Conservation (phyloP, 768 basidiomycete genomes). For the Asterophora parasitica region DNA sequence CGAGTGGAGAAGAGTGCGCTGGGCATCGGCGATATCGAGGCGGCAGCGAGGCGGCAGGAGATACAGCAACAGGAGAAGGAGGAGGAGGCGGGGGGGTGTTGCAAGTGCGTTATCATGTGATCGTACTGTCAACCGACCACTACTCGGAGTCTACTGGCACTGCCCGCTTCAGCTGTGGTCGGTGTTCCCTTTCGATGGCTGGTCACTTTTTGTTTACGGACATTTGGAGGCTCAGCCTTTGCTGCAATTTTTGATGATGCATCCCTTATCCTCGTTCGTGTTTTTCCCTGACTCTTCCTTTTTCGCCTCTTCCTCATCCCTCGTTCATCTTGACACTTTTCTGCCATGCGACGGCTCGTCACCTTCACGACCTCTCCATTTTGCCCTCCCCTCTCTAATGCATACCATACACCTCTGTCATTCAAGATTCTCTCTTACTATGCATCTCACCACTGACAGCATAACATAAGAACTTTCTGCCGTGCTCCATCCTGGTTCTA, state of each 20-base stretch:
- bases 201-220: not conserved
- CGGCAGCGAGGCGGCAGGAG: constrained; percentile 25
- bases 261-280: constrained; percentile 11
- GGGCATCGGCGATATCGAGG: constrained; percentile 25
- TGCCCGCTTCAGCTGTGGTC: not conserved
- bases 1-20: constrained; percentile 12
- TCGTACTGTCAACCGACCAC: too few relatives aligned
- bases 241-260: constrained; percentile 3
- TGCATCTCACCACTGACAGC: constrained; percentile 11
- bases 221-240: not conserved
- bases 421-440: constrained; percentile 11
- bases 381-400: constrained; percentile 6
- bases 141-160: not conserved
- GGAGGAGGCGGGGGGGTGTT: constrained; percentile 55
- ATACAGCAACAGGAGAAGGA: constrained; percentile 45
- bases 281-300: not conserved
- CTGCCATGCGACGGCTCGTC: constrained; percentile 6
- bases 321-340: constrained; percentile 4
- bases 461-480: constrained; percentile 2
- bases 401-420: constrained; percentile 11
- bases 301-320: not conserved
- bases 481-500: not conserved
- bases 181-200: not conserved
- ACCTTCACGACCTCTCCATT: constrained; percentile 1
- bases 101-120: constrained; percentile 87